Conservation (phyloP, 2,329 filamentous ascomycete genomes). For the Dothideomycetes sp. region DNA sequence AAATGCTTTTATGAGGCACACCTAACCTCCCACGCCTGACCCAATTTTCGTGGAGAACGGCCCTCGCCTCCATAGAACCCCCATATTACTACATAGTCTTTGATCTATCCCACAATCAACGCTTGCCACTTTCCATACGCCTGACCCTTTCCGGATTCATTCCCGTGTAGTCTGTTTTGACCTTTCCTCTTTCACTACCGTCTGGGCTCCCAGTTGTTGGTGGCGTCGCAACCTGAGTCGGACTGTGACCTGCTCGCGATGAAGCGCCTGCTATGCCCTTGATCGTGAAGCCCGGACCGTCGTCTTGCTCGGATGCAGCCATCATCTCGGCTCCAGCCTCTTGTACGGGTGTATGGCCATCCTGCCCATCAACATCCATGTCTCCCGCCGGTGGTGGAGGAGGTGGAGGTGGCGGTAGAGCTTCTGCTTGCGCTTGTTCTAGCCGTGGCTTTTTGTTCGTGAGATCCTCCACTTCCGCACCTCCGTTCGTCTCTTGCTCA, state of each 20-base stretch:
- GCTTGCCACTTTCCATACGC: too few species aligned
- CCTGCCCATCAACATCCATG: slow-evolving; percentile 4
- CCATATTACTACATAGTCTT: too few species aligned
- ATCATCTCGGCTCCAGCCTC: slow-evolving; percentile 11
- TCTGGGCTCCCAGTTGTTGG: slow-evolving; percentile 26
- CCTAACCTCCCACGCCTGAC: too few species aligned
- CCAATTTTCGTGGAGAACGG: too few species aligned
- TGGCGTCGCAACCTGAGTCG: slow-evolving; percentile 35
- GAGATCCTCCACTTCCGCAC: slow-evolving; percentile 22
- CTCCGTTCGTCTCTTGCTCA: slow-evolving; percentile 18
- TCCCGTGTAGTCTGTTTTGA: slow-evolving; percentile 16
- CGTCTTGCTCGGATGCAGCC: not conserved
- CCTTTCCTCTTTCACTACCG: slow-evolving; percentile 18
- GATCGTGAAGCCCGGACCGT: slow-evolving; percentile 13
- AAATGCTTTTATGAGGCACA: too few species aligned
- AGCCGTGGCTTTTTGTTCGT: slow-evolving; percentile 20
- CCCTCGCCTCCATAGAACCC: too few species aligned
- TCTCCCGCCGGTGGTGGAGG: slow-evolving; percentile 25
- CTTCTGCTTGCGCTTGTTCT: slow-evolving; percentile 14
- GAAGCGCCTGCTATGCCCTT: slow-evolving; percentile 14
- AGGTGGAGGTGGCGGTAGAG: slow-evolving; percentile 27
- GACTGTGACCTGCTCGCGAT: slow-evolving; percentile 14
- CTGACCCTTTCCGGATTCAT: slow-evolving; percentile 25
- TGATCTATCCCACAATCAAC: too few species aligned
- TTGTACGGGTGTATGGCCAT: slow-evolving; percentile 15